Conservation (phyloP, 192 early-diverging fungal species). For the Kickxella alabastrina region DNA sequence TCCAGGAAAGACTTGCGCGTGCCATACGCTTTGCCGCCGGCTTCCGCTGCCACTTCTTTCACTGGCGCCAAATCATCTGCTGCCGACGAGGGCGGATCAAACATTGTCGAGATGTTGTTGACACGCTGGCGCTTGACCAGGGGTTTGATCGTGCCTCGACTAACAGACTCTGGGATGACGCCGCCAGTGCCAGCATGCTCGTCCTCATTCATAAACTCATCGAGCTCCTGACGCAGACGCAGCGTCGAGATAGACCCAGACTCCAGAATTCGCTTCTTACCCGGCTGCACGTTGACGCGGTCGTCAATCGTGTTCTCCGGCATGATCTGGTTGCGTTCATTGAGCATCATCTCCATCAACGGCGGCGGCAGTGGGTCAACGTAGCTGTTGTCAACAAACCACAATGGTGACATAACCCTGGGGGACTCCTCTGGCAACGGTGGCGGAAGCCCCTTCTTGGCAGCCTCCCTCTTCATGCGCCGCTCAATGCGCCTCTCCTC, state of each 20-base stretch:
- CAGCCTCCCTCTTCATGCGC: slow-evolving; percentile 27
- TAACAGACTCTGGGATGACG: too few species aligned
- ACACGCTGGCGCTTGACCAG: slow-evolving; percentile 34
- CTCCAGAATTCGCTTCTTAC: slow-evolving; percentile 38
- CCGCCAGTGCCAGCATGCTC: neutral
- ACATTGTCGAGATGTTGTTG: slow-evolving; percentile 16
- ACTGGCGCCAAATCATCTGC: slow-evolving; percentile 1
- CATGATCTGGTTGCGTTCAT: slow-evolving; percentile 32
- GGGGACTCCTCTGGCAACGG: slow-evolving; percentile 2
- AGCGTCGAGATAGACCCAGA: slow-evolving; percentile 28
- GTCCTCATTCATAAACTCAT: slow-evolving; percentile 15
- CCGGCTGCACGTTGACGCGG: slow-evolving; percentile 22
- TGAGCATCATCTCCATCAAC: slow-evolving; percentile 14
- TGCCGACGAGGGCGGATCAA: slow-evolving; percentile 1
- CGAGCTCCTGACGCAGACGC: slow-evolving; percentile 35
- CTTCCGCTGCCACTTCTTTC: too few species aligned
- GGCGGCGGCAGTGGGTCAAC: slow-evolving; percentile 28
- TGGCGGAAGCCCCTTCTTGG: slow-evolving; percentile 20
- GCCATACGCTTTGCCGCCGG: slow-evolving; percentile 1
- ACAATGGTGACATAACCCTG: slow-evolving; percentile 22
- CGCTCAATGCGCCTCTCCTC: slow-evolving; percentile 36
- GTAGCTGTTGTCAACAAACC: slow-evolving; percentile 32
- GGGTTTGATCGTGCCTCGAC: slow-evolving; percentile 38
- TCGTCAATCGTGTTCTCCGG: slow-evolving; percentile 11
- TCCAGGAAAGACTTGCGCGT: slow-evolving; percentile 35